A percentile compares a stretch with the other conserved stretches of the same genome.
These are phyloP conservation scores for Neurospora tetrasperma DNA, from an alignment of 495 filamentous ascomycete genomes.

Conservation along the genomic window DNA sequence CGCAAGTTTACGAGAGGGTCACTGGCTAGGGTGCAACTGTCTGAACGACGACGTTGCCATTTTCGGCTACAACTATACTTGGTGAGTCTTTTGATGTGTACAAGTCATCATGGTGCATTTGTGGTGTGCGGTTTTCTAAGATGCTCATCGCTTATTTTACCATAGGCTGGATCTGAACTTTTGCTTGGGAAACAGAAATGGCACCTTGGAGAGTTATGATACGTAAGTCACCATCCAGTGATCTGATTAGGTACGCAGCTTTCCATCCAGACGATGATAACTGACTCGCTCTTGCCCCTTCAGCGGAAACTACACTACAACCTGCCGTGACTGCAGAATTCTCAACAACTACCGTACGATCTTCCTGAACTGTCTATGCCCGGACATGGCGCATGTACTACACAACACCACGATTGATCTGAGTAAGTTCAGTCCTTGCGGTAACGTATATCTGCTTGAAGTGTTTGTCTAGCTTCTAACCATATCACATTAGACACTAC, in stretches of 20 bases:
- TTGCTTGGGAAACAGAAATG: slow-evolving; percentile 14
- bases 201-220: slow-evolving; percentile 6
- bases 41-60: slow-evolving; percentile 9
- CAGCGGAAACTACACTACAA: slow-evolving; percentile 12
- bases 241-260: too few relatives aligned
- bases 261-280: too few relatives aligned
- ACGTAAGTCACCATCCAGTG: background rate
- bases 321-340: slow-evolving; percentile 10
- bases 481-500: slow-evolving; percentile 6
- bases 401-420: slow-evolving; percentile 7
- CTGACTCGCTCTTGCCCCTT: background rate
- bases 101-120: background rate
- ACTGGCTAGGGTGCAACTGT: slow-evolving; percentile 14
- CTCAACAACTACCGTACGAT: slow-evolving; percentile 1
- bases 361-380: slow-evolving; percentile 8
- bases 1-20: slow-evolving; percentile 6
- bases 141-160: background rate
- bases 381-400: background rate
- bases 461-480: background rate
- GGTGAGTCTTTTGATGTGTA: background rate
- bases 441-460: background rate
- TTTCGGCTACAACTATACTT: slow-evolving; percentile 16
- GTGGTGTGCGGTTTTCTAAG: background rate
- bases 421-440: slow-evolving; percentile 3
- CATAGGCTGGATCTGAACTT: slow-evolving; percentile 15